phyloP scores from a whole-genome alignment of 2,329 filamentous ascomycete species.

The Gaeumannomyces sp. region DNA sequence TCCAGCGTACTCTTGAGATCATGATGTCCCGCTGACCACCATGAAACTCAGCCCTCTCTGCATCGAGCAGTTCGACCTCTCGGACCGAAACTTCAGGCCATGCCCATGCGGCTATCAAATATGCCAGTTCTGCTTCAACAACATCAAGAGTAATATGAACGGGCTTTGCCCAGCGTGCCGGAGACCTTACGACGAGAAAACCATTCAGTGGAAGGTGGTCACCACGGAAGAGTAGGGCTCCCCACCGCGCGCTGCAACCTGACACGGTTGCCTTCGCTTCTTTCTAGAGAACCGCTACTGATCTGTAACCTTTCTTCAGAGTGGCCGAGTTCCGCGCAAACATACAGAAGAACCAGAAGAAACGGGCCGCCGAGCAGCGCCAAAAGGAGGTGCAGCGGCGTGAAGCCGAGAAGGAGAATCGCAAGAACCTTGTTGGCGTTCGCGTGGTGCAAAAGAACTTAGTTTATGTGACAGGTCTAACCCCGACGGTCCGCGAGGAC shows the following conservation, averaged over 20 bases:
- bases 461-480: slow-evolving; percentile 93
- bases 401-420: slow-evolving; percentile 90
- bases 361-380: slow-evolving; percentile 71
- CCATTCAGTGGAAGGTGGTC: slow-evolving; percentile 93
- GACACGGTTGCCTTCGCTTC: neutral
- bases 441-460: slow-evolving; percentile 97
- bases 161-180: slow-evolving; percentile 96
- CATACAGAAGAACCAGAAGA: slow-evolving; percentile 87
- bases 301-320: slow-evolving; percentile 35
- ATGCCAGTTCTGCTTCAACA: slow-evolving; percentile 99
- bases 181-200: slow-evolving; percentile 91
- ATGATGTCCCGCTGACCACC: slow-evolving; percentile 19
- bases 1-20: neutral
- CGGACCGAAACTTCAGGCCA: slow-evolving; percentile 92
- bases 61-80: slow-evolving; percentile 97
- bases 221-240: slow-evolving; percentile 82
- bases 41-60: slow-evolving; percentile 70
- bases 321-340: slow-evolving; percentile 70
- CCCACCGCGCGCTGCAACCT: neutral
- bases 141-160: slow-evolving; percentile 97
- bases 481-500: slow-evolving; percentile 86
- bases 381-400: slow-evolving; percentile 96
- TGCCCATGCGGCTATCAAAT: slow-evolving; percentile 99
- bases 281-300: neutral
- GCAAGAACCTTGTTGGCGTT: slow-evolving; percentile 92